Evolutionary conservation across 2,329 filamentous ascomycete genomes (phyloP).

Genomic region (Aspergillus tubingensis): DNA sequence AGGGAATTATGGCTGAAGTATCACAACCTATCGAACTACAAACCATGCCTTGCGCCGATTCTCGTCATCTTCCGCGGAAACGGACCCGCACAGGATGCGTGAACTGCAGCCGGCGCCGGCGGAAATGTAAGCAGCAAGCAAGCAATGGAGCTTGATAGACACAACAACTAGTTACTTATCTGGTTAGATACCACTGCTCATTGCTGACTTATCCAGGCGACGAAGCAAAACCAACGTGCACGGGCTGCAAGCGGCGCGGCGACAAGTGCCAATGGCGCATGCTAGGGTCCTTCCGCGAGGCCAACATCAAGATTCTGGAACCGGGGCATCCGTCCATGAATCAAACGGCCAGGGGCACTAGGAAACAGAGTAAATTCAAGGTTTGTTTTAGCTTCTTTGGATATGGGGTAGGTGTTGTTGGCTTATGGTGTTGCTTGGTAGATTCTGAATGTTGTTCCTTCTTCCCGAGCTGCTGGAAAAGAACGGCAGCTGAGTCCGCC

Average conservation of each 20-base stretch:
- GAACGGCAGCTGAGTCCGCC: not conserved
- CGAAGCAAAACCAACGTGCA: conserved; percentile 33
- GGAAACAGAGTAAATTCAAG: conserved; percentile 29
- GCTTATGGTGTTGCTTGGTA: conserved; percentile 2
- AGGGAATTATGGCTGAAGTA: not conserved
- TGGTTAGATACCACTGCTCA: too few species aligned
- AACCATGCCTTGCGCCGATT: not conserved
- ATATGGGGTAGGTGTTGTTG: too few species aligned
- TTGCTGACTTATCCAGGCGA: conserved; percentile 24
- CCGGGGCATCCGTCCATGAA: conserved; percentile 35
- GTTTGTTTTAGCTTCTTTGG: not conserved
- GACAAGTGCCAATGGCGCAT: conserved; percentile 35
- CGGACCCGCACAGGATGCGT: conserved; percentile 36
- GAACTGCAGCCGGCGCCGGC: conserved; percentile 34
- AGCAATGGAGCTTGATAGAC: too few species aligned
- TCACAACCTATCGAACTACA: not conserved
- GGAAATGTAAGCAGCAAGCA: conserved; percentile 30
- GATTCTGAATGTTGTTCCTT: conserved; percentile 27
- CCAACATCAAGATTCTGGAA: conserved; percentile 32
- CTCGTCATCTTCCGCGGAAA: conserved; percentile 18
- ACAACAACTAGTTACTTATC: too few species aligned
- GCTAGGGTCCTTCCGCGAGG: conserved; percentile 34
- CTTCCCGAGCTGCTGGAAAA: not conserved
- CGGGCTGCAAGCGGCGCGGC: conserved; percentile 32
- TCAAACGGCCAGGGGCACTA: conserved; percentile 21